phyloP scores from a whole-genome alignment of 2,329 filamentous ascomycete species.

The Botryotinia convoluta region DNA sequence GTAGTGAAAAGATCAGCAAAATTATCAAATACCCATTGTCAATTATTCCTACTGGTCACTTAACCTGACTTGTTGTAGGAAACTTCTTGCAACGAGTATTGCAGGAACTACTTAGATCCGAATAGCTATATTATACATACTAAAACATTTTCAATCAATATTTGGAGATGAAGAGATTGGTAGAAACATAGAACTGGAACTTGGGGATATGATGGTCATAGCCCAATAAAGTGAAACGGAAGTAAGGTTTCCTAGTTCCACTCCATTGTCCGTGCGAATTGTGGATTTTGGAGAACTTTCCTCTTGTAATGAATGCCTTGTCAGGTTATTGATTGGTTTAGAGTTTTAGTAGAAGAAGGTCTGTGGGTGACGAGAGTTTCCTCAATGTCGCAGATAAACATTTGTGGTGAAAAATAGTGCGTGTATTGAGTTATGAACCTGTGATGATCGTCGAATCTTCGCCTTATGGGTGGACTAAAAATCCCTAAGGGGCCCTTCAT shows the following conservation, averaged over 20 bases:
- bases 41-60: not conserved
- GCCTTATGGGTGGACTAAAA: slow-evolving; percentile 1
- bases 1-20: slow-evolving; percentile 1
- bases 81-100: not conserved
- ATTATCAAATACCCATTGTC: not conserved
- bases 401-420: not conserved
- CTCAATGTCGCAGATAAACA: slow-evolving; percentile 4
- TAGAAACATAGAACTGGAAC: not conserved
- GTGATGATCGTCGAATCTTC: not conserved
- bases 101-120: not conserved
- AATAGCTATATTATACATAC: not conserved
- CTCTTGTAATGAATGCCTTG: not conserved
- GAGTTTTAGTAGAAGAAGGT: not conserved
- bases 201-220: slow-evolving; percentile 12
- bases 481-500: not conserved
- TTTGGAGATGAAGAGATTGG: not conserved
- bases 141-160: not conserved
- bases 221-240: slow-evolving; percentile 10
- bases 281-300: slow-evolving; percentile 1
- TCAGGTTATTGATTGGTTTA: slow-evolving; percentile 8
- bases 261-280: slow-evolving; percentile 5
- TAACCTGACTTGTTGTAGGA: not conserved
- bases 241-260: not conserved
- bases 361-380: not conserved
- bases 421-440: not conserved